Conservation (phyloP, 108 stramenopile species). For the Conticribra weissflogii region DNA sequence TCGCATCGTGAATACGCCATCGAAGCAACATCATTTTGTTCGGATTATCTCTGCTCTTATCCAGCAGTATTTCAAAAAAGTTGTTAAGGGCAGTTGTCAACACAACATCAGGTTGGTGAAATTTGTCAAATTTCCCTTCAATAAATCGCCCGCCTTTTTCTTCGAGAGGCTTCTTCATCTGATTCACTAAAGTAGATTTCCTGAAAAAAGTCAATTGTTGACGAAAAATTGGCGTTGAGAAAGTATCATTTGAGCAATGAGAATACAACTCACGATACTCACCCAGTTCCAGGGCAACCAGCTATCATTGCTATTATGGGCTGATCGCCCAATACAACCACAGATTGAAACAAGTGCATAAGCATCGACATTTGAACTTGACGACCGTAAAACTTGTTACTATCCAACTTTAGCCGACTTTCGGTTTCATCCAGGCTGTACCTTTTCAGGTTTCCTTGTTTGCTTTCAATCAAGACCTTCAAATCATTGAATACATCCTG, state of each 20-base stretch:
- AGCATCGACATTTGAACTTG: conserved; percentile 38
- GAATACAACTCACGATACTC: neutral
- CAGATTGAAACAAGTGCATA: conserved; percentile 29
- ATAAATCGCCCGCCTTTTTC: conserved; percentile 16
- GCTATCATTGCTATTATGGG: conserved; percentile 31
- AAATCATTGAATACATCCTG: conserved; percentile 34
- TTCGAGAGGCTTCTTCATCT: conserved; percentile 20
- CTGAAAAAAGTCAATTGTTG: neutral
- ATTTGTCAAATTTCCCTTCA: conserved; percentile 22
- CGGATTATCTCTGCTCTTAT: conserved; percentile 2
- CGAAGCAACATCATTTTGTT: conserved; percentile 5
- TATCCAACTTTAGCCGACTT: conserved; percentile 9
- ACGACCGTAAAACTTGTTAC: conserved; percentile 32
- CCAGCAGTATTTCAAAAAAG: conserved; percentile 13
- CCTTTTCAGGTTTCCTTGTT: neutral
- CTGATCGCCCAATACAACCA: conserved; percentile 13
- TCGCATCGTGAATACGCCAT: conserved; percentile 18
- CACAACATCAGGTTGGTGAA: conserved; percentile 13
- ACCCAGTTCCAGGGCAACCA: conserved; percentile 28
- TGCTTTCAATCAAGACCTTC: conserved; percentile 20
- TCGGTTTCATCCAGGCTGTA: conserved; percentile 4
- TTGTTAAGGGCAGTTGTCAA: conserved; percentile 19
- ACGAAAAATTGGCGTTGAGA: neutral
- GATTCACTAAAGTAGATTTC: conserved; percentile 21
- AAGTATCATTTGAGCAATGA: neutral